Base-by-base conservation (phyloP, 2,329 filamentous ascomycete species). In the Cercospora zeae-maydis region DNA sequence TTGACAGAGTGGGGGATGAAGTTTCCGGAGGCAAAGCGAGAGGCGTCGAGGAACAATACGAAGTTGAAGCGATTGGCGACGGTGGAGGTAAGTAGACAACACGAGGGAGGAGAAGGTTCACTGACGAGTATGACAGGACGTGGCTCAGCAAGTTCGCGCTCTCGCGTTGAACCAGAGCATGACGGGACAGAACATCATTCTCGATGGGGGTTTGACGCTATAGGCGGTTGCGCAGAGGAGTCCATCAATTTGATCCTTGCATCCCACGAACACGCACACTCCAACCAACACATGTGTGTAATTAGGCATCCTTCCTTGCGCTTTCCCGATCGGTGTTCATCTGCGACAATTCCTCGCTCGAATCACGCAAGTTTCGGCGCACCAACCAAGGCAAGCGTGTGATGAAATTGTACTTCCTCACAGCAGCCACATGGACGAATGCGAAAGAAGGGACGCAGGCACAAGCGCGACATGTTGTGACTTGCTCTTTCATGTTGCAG, bases 21-120 rank as follows among this genome's bases (percentile, higher is more conserved):
- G 67, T 82, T 81, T 58, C 76, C 78, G 0, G 77, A 79, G 69
- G 71, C 73, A 42, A 81, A 81, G 72, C 74, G 76, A 34, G 75
- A 79, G 65, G 75, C 74, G 6, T 77, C 78, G 7, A 77, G 73
- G 51, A 72, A 78, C 27, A 77, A 76, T 47, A 81, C 78, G 0
- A 80, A 79, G 71, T 66, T 81, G 69, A 79, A 80, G 69, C 79
- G 83, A 16, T 73, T 86, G 63, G 82, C 82, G 7, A 84, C 82
- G 0, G 82, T 84, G 21, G 81, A 86, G 73, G 74, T 79, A 51
- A 13, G 60, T 58, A 13, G 14, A 31, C 4, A 57, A 24, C 21
- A 51, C 36, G 36, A 6, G 37, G 4, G 21, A 13, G n/a, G 16
- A 27, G 42, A 19, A 11, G 6, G 11, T 31, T 37, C 33, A 34